These are phyloP conservation scores for Fagopyrum esculentum DNA, from an alignment of 148 eudicot species.

Conservation along the genomic window DNA sequence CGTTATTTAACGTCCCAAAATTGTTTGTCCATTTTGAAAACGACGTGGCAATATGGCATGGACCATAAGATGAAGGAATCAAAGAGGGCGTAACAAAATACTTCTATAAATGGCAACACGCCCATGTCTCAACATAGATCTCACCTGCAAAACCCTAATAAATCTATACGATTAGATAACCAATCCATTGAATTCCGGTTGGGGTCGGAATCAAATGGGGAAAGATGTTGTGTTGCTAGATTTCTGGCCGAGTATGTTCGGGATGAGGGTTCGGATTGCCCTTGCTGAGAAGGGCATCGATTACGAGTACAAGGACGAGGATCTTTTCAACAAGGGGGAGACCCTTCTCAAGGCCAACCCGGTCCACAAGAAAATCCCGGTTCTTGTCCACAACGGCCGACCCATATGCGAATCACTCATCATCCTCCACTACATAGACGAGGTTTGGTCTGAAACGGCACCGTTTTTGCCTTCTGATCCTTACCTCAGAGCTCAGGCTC, in stretches of 20 bases:
- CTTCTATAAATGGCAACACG: not conserved
- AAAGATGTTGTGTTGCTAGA: conserved; percentile 21
- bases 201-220: not conserved
- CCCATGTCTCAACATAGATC: not conserved
- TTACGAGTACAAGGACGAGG: conserved; percentile 31
- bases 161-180: not conserved
- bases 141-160: not conserved
- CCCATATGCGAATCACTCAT: conserved; percentile 46
- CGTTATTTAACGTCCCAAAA: too few relatives aligned
- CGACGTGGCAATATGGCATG: not conserved
- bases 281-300: conserved; percentile 35
- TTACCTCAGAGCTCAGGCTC: conserved; percentile 33
- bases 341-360: conserved; percentile 37
- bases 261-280: conserved; percentile 37
- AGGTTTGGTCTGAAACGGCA: conserved; percentile 36
- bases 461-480: conserved; percentile 43
- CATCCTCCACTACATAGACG: conserved; percentile 47
- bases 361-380: conserved; percentile 20
- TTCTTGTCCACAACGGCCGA: conserved; percentile 7
- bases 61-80: not conserved
- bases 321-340: conserved; percentile 25
- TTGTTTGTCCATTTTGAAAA: not conserved
- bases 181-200: not conserved
- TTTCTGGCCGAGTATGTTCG: conserved; percentile 35
- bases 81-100: not conserved